phyloP scores from a whole-genome alignment of 2,329 filamentous ascomycete genomes.

The Fusarium pseudonygamai region DNA sequence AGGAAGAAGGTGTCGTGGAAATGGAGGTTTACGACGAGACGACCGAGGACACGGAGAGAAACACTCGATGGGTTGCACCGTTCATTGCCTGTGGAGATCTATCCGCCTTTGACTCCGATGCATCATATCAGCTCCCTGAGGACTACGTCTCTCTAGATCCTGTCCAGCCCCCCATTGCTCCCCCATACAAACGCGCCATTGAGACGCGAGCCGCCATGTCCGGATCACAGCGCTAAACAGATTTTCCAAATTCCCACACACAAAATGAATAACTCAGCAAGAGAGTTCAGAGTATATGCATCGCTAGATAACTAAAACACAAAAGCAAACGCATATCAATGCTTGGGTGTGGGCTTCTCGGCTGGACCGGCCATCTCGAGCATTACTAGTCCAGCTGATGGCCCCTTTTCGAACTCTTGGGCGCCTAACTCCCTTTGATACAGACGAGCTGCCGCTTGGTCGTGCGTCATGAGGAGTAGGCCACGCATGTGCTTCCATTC shows the following conservation, averaged over 20 bases:
- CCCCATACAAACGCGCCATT: slow-evolving; percentile 90
- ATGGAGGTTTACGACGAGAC: slow-evolving; percentile 60
- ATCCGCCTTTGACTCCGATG: slow-evolving; percentile 94
- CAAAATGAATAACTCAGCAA: slow-evolving; percentile 8
- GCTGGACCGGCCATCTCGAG: slow-evolving; percentile 54
- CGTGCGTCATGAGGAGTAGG: slow-evolving; percentile 63
- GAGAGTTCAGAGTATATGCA: slow-evolving; percentile 26
- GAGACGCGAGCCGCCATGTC: slow-evolving; percentile 67
- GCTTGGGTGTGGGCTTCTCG: slow-evolving; percentile 48
- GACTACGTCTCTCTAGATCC: slow-evolving; percentile 89
- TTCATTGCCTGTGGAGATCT: slow-evolving; percentile 98
- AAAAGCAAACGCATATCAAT: slow-evolving; percentile 34
- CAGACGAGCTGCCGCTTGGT: slow-evolving; percentile 52
- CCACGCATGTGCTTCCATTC: slow-evolving; percentile 69
- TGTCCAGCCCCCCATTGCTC: slow-evolving; percentile 93
- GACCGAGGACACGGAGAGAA: slow-evolving; percentile 42
- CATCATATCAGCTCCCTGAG: slow-evolving; percentile 88
- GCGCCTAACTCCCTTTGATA: slow-evolving; percentile 60
- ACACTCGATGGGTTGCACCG: slow-evolving; percentile 85
- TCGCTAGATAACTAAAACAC: slow-evolving; percentile 28
- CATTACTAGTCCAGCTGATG: slow-evolving; percentile 52
- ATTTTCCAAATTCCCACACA: slow-evolving; percentile 19
- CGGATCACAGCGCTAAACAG: slow-evolving; percentile 42
- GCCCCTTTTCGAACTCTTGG: slow-evolving; percentile 54
- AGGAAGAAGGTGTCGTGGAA: slow-evolving; percentile 54